A percentile compares a stretch with the other conserved stretches of the same genome.
Evolutionary conservation across 2,329 filamentous ascomycete species (phyloP).

Genomic region (Colletotrichum eleusines): DNA sequence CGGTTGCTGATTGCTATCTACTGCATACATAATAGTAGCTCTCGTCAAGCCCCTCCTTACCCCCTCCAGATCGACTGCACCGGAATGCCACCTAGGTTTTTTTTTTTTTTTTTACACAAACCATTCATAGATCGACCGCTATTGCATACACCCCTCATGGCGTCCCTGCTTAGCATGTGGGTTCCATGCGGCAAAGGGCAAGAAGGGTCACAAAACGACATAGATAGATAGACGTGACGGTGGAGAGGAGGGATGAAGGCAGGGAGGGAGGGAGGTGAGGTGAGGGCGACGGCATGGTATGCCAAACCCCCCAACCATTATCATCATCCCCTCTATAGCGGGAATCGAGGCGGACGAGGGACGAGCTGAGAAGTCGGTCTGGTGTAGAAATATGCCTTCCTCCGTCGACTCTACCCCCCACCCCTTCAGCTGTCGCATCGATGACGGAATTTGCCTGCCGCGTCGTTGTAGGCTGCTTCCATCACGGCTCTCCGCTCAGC

Average conservation of each 20-base stretch:
- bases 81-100: background rate
- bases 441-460: background rate
- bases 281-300: constrained; percentile 5
- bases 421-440: background rate
- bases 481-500: constrained; percentile 7
- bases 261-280: background rate
- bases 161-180: constrained; percentile 8
- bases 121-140: constrained; percentile 8
- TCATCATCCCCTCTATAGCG: constrained; percentile 1
- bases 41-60: background rate
- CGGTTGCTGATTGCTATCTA: background rate
- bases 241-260: background rate
- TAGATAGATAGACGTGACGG: background rate
- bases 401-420: background rate
- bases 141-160: constrained; percentile 10
- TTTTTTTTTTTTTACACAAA: background rate
- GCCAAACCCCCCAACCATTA: background rate
- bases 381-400: background rate
- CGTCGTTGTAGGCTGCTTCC: background rate
- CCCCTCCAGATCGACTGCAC: constrained; percentile 12
- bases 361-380: constrained; percentile 7
- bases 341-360: background rate
- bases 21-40: too few species aligned
- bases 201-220: background rate
- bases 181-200: background rate